Conservation (phyloP, 1,139 yeast genomes). For the Yamadazyma sp. region DNA sequence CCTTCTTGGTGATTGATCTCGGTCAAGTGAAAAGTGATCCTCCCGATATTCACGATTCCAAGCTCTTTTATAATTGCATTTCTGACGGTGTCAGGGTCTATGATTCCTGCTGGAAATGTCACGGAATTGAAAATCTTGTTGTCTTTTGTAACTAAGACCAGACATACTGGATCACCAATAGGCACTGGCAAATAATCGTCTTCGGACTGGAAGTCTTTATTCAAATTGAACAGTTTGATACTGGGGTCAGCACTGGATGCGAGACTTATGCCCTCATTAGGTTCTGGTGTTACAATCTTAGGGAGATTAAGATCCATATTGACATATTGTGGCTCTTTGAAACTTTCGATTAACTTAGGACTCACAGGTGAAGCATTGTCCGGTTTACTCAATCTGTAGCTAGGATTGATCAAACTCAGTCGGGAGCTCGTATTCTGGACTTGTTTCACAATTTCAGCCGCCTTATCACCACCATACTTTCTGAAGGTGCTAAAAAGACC, state of each 20-base stretch:
- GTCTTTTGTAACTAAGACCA: slow-evolving; percentile 60
- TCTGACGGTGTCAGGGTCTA: slow-evolving; percentile 15
- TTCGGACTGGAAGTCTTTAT: slow-evolving; percentile 17
- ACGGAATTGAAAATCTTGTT: slow-evolving; percentile 53
- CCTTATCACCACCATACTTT: slow-evolving; percentile 44
- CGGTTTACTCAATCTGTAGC: slow-evolving; percentile 12
- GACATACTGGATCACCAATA: slow-evolving; percentile 3
- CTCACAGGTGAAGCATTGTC: slow-evolving; percentile 20
- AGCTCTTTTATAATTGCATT: slow-evolving; percentile 44
- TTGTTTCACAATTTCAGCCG: slow-evolving; percentile 29
- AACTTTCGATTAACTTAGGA: slow-evolving; percentile 16
- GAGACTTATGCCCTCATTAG: slow-evolving; percentile 2
- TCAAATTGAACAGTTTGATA: slow-evolving; percentile 8
- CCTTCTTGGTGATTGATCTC: slow-evolving; percentile 71
- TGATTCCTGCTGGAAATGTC: slow-evolving; percentile 20
- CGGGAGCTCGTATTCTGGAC: slow-evolving; percentile 12
- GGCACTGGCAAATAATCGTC: slow-evolving; percentile 32
- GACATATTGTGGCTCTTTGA: slow-evolving; percentile 14
- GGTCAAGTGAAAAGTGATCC: slow-evolving; percentile 60
- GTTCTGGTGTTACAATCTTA: slow-evolving; percentile 10
- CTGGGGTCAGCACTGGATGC: slow-evolving; percentile 10
- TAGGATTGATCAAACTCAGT: slow-evolving; percentile 5
- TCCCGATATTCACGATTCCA: slow-evolving; percentile 40
- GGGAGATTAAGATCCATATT: slow-evolving; percentile 15
- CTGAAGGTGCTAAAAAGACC: slow-evolving; percentile 44